These are phyloP conservation scores for Daedalea quercina DNA, from an alignment of 768 basidiomycete species.

Conservation along the genomic window DNA sequence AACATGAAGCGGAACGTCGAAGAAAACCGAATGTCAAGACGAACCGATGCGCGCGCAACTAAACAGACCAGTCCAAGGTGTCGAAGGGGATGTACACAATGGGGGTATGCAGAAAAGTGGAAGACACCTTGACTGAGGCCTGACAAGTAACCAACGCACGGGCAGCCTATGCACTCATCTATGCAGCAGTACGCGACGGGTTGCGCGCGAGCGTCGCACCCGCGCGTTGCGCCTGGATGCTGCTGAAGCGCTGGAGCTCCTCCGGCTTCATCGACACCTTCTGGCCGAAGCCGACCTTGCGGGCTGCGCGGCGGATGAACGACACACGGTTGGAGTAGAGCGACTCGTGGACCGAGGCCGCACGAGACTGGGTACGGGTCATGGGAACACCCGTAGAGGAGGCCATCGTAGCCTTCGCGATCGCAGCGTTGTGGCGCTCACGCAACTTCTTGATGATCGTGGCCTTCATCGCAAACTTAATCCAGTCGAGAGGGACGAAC, in stretches of 20 bases:
- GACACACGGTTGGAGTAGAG: conserved; percentile 93
- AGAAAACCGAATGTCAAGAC: no score
- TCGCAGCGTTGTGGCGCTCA: conserved; percentile 43
- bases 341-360: conserved; percentile 84
- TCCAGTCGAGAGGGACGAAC: conserved; percentile 92
- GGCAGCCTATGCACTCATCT: conserved; percentile 17
- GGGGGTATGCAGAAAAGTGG: no score
- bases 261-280: conserved; percentile 77
- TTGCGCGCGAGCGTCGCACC: conserved; percentile 74
- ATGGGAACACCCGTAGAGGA: conserved; percentile 60
- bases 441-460: conserved; percentile 85
- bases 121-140: no score
- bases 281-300: conserved; percentile 84
- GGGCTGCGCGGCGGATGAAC: conserved; percentile 84
- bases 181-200: conserved; percentile 46
- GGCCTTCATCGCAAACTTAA: conserved; percentile 96
- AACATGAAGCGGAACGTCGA: no score
- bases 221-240: conserved; percentile 76
- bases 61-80: no score
- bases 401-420: conserved; percentile 24
- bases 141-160: no score
- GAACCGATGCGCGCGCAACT: no score
- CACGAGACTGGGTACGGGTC: conserved; percentile 83
- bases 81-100: no score
- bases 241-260: conserved; percentile 81